A percentile compares a stretch with the other conserved stretches of the same genome.
Conservation (phyloP, 805 yeast species). For the Barnettozyma vustinii region DNA sequence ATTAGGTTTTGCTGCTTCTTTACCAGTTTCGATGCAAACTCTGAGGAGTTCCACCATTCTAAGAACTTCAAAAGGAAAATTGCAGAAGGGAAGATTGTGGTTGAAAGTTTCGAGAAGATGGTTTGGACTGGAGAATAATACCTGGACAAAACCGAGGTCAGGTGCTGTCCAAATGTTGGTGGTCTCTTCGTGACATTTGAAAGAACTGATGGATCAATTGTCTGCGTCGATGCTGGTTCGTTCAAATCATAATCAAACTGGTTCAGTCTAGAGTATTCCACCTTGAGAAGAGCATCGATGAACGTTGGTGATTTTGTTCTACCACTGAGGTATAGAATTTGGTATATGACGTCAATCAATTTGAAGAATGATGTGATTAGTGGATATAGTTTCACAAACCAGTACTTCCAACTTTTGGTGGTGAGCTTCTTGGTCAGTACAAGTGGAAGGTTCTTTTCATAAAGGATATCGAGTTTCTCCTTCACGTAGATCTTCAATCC, state of each 20-base stretch:
- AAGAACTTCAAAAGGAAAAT: conserved; percentile 76
- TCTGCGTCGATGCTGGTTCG: conserved; percentile 8
- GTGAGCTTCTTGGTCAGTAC: conserved; percentile 44
- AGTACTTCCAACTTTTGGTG: conserved; percentile 24
- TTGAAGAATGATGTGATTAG: conserved; percentile 41
- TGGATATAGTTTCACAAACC: conserved; percentile 62
- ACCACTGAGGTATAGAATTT: conserved; percentile 64
- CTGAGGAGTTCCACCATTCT: conserved; percentile 90
- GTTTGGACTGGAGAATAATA: conserved; percentile 16
- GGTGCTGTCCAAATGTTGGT: conserved; percentile 23
- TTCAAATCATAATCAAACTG: conserved; percentile 25
- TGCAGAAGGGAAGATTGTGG: conserved; percentile 67
- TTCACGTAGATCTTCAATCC: conserved; percentile 57
- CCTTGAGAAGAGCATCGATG: conserved; percentile 53
- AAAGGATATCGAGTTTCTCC: conserved; percentile 60
- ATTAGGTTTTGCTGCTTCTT: conserved; percentile 40
- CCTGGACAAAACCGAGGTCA: conserved; percentile 6
- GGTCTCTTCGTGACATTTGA: conserved; percentile 15
- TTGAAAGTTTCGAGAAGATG: conserved; percentile 18
- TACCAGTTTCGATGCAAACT: conserved; percentile 55
- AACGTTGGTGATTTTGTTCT: conserved; percentile 56
- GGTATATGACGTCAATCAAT: conserved; percentile 47
- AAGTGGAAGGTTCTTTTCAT: conserved; percentile 59
- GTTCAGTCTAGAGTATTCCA: conserved; percentile 48
- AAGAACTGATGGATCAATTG: neutral